These are phyloP conservation scores for Penicillium thymicola DNA, from an alignment of 2,329 filamentous ascomycete genomes.

Conservation along the genomic window DNA sequence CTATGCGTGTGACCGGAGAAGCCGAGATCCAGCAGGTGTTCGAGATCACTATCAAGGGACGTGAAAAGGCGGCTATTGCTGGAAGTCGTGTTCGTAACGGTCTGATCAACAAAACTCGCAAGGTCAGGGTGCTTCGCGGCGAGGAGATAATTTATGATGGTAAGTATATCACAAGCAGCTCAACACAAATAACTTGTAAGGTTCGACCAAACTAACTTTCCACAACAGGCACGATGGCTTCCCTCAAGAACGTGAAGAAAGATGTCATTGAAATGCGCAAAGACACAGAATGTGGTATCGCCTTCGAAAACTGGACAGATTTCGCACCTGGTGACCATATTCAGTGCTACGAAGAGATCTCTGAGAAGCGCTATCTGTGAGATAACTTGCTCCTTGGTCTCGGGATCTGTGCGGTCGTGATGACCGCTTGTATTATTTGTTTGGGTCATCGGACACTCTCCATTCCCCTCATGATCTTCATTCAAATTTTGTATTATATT, in stretches of 20 bases:
- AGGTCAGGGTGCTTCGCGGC: constrained; percentile 68
- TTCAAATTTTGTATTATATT: constrained; percentile 12
- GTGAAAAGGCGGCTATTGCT: constrained; percentile 70
- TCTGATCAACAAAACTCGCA: constrained; percentile 58
- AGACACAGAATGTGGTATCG: constrained; percentile 88
- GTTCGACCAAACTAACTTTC: constrained; percentile 7
- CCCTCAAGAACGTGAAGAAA: constrained; percentile 89
- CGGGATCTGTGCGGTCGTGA: neutral
- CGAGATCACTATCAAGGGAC: constrained; percentile 73
- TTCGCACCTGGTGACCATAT: constrained; percentile 80
- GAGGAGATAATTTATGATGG: constrained; percentile 76
- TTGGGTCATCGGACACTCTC: constrained; percentile 3
- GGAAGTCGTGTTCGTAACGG: constrained; percentile 88
- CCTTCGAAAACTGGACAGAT: constrained; percentile 74
- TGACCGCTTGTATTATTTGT: constrained; percentile 5
- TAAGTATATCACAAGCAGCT: constrained; percentile 47
- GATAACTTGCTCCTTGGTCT: neutral
- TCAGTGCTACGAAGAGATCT: constrained; percentile 78
- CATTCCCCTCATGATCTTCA: constrained; percentile 1
- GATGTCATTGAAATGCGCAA: constrained; percentile 87
- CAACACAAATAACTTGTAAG: neutral
- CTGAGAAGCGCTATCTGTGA: constrained; percentile 61
- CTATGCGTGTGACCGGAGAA: constrained; percentile 74
- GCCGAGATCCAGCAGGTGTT: constrained; percentile 83
- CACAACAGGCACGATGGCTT: constrained; percentile 66